Evolutionary conservation across 1,139 yeast genomes (phyloP).

Genomic region (Meyerozyma smithsonii): DNA sequence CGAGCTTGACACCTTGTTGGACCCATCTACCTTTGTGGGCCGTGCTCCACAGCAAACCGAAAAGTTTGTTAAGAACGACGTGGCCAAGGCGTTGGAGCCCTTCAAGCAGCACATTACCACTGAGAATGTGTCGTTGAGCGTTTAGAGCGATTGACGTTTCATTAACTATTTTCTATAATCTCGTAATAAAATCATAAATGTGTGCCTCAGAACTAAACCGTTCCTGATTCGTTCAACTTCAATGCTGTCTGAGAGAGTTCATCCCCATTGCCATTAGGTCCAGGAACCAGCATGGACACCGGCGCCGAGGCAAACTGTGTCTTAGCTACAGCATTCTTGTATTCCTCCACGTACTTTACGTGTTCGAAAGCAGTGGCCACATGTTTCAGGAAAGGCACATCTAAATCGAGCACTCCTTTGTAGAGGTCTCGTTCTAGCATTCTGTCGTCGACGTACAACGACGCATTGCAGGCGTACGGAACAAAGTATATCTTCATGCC

Average conservation of each 20-base stretch:
- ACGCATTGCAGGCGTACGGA: slow-evolving; percentile 20
- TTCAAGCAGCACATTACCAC: slow-evolving; percentile 55
- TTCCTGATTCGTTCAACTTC: not conserved
- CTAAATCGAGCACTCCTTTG: slow-evolving; percentile 42
- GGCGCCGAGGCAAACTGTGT: not conserved
- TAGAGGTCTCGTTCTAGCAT: slow-evolving; percentile 49
- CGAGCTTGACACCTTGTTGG: slow-evolving; percentile 73
- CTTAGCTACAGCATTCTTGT: not conserved
- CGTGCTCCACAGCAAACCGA: slow-evolving; percentile 98
- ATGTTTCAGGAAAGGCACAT: slow-evolving; percentile 4
- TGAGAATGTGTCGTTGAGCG: slow-evolving; percentile 54
- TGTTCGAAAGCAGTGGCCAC: slow-evolving; percentile 1
- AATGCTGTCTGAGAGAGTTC: not conserved
- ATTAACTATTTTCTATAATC: not conserved
- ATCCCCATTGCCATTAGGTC: not conserved
- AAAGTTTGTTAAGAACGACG: slow-evolving; percentile 82
- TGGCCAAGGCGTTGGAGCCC: slow-evolving; percentile 75
- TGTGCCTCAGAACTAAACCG: not conserved
- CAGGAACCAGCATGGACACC: not conserved
- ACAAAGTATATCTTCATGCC: slow-evolving; percentile 46
- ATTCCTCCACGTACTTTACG: not conserved
- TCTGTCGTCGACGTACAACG: slow-evolving; percentile 46
- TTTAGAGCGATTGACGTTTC: slow-evolving; percentile 18
- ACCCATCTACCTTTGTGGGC: slow-evolving; percentile 94
- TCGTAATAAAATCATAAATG: not conserved